Conservation (phyloP, 306 rosid species). For the Cucumis sativus region Cucumber_9930_V3 NC_026660.2:21944001-21944500, state of each 20-base stretch:
- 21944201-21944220: constrained; percentile 21
- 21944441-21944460: neutral
- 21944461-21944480: neutral
- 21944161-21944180: neutral
- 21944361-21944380: neutral
- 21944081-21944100: constrained; percentile 52
- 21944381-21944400: neutral
- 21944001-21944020: constrained; percentile 41
- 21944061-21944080: constrained; percentile 52
- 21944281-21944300: neutral
- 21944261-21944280: neutral
- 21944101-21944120: constrained; percentile 49
- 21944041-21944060: constrained; percentile 21
- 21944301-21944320: neutral
- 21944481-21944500: neutral
- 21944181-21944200: constrained; percentile 20
- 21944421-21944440: neutral
- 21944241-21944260: constrained; percentile 22
- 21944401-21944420: neutral
- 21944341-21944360: neutral
- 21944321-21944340: neutral
- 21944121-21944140: constrained; percentile 36
- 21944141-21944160: constrained; percentile 21
- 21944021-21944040: constrained; percentile 36
- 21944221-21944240: constrained; percentile 35